These are phyloP conservation scores for Pichia californica DNA, from an alignment of 805 yeast species.

Conservation along the genomic window DNA sequence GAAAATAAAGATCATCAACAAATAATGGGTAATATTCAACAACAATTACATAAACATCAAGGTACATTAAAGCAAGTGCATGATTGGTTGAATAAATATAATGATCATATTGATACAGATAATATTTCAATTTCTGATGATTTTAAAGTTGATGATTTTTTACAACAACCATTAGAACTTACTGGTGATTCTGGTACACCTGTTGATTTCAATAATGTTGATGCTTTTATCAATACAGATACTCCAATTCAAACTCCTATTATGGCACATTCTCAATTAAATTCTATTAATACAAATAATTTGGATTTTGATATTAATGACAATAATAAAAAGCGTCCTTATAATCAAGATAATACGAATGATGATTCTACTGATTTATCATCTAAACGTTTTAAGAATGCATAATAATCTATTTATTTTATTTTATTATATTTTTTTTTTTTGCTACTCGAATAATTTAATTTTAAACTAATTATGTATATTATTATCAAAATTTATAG, in stretches of 20 bases:
- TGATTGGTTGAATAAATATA: slow-evolving; percentile 40
- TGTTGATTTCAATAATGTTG: slow-evolving; percentile 7
- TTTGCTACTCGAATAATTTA: not conserved
- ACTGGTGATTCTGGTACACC: slow-evolving; percentile 11
- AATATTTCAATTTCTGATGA: slow-evolving; percentile 21
- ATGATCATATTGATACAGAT: slow-evolving; percentile 14
- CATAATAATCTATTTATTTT: not conserved
- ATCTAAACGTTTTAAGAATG: not conserved
- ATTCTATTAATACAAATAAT: not conserved
- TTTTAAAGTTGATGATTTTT: slow-evolving; percentile 30
- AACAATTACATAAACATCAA: slow-evolving; percentile 42
- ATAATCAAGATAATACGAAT: not conserved
- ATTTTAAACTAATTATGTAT: no score
- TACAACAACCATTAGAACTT: slow-evolving; percentile 18
- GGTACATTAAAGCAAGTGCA: slow-evolving; percentile 49
- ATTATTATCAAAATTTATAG: no score
- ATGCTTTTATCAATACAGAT: slow-evolving; percentile 2
- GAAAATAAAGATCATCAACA: not conserved
- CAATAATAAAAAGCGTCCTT: not conserved
- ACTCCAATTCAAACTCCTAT: slow-evolving; percentile 8
- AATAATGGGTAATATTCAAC: slow-evolving; percentile 37
- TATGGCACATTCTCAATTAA: not conserved
- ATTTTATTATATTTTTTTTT: not conserved
- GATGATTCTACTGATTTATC: not conserved
- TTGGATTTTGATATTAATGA: not conserved